Evolutionary conservation across 805 yeast genomes (phyloP).

Genomic region (Saccharomycopsis amapae): DNA sequence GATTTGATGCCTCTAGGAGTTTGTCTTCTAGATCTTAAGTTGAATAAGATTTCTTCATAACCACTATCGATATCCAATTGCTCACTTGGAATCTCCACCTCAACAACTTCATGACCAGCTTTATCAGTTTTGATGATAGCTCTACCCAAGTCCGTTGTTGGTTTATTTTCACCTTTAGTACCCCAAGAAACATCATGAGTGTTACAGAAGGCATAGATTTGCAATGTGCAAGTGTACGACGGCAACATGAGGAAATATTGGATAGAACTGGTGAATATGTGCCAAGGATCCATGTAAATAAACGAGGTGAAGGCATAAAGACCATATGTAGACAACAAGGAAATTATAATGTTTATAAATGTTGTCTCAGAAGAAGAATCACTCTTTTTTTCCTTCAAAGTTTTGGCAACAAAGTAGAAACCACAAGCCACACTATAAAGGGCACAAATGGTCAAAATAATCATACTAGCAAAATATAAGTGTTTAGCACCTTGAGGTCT

Average conservation of each 20-base stretch:
- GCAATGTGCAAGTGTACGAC: conserved; percentile 84
- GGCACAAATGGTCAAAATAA: conserved; percentile 70
- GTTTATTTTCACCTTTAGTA: conserved; percentile 87
- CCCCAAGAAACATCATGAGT: conserved; percentile 99
- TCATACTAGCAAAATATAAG: conserved; percentile 65
- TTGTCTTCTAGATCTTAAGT: conserved; percentile 62
- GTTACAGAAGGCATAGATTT: conserved; percentile 94
- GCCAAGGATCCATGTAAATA: conserved; percentile 94
- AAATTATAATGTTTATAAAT: conserved; percentile 72
- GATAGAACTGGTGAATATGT: conserved; percentile 73
- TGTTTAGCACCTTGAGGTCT: conserved; percentile 93
- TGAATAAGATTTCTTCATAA: conserved; percentile 66
- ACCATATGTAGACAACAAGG: conserved; percentile 87
- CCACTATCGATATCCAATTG: conserved; percentile 75
- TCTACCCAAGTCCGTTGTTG: conserved; percentile 62
- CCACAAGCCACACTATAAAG: conserved; percentile 78
- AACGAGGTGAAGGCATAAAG: conserved; percentile 76
- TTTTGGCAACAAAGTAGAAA: conserved; percentile 61
- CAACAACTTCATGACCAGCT: conserved; percentile 77
- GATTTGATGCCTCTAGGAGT: conserved; percentile 45
- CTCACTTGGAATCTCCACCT: conserved; percentile 64
- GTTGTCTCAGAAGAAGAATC: conserved; percentile 37
- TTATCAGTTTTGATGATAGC: conserved; percentile 78
- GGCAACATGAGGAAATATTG: conserved; percentile 91
- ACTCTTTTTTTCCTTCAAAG: conserved; percentile 36